Evolutionary conservation across 495 filamentous ascomycete genomes (phyloP).

Genomic region (Penicillium canescens): DNA sequence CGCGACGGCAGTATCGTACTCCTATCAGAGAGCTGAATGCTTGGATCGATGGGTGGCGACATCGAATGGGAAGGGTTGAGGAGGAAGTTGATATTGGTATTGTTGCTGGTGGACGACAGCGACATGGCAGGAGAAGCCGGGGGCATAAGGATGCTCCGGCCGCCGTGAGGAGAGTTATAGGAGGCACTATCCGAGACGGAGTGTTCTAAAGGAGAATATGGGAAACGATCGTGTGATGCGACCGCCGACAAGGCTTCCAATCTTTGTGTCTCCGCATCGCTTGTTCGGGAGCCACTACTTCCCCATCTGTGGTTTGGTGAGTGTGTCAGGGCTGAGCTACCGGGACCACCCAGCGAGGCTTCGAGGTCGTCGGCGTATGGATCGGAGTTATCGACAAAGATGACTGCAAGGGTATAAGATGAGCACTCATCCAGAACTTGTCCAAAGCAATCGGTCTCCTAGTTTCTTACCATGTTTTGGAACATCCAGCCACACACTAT

Average conservation of each 20-base stretch:
- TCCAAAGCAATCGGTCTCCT: neutral
- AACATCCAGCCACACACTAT: conserved; percentile 64
- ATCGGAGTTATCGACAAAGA: conserved; percentile 65
- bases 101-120: conserved; percentile 33
- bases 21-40: conserved; percentile 35
- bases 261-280: conserved; percentile 46
- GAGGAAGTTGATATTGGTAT: conserved; percentile 57
- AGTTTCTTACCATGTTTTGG: conserved; percentile 51
- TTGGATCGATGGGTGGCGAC: conserved; percentile 49
- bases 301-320: conserved; percentile 33
- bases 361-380: conserved; percentile 59
- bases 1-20: conserved; percentile 31
- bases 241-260: conserved; percentile 59
- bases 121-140: conserved; percentile 41
- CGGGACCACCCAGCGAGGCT: conserved; percentile 31
- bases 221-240: conserved; percentile 51
- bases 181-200: conserved; percentile 34
- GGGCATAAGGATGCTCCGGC: conserved; percentile 31
- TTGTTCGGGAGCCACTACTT: conserved; percentile 26
- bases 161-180: conserved; percentile 35
- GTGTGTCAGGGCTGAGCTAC: conserved; percentile 32
- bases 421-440: conserved; percentile 2
- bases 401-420: conserved; percentile 40
- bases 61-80: conserved; percentile 54
- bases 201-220: conserved; percentile 33